A percentile compares a stretch with the other conserved stretches of the same genome.
These are phyloP conservation scores for Diaporthe sp. DNA, from an alignment of 2,329 filamentous ascomycete genomes.

Conservation along the genomic window DNA sequence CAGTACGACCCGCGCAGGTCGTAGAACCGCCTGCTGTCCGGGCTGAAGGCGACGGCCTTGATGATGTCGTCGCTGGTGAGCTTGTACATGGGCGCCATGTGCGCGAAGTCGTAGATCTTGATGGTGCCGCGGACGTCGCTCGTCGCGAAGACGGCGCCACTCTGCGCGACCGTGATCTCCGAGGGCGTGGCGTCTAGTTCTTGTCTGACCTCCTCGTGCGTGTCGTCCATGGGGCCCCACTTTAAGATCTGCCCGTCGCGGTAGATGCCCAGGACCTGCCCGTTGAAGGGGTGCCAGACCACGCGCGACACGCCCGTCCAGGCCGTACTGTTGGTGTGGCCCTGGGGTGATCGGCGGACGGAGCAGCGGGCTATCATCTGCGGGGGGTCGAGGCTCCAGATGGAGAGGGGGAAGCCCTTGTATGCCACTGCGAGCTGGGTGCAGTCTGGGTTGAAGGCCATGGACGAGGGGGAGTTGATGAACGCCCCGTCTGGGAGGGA, in stretches of 20 bases:
- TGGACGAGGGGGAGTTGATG: conserved; percentile 31
- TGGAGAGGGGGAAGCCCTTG: conserved; percentile 33
- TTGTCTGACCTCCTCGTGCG: conserved; percentile 43
- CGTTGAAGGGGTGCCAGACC: conserved; percentile 45
- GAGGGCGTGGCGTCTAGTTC: conserved; percentile 35
- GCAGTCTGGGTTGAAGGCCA: conserved; percentile 34
- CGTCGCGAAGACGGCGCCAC: conserved; percentile 44
- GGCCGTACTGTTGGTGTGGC: background rate
- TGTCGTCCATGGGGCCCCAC: conserved; percentile 45
- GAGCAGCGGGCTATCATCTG: conserved; percentile 44
- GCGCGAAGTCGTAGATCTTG: conserved; percentile 44
- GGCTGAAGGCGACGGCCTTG: conserved; percentile 42
- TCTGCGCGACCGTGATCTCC: conserved; percentile 35
- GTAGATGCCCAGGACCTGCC: conserved; percentile 45
- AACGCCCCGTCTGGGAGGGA: conserved; percentile 22
- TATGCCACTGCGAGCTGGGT: conserved; percentile 30
- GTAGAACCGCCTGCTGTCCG: conserved; percentile 44
- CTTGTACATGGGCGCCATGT: conserved; percentile 44
- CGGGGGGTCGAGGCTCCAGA: conserved; percentile 42
- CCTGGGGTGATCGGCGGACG: conserved; percentile 27
- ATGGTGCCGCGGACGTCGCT: conserved; percentile 40
- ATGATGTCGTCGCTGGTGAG: conserved; percentile 42
- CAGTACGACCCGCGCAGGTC: conserved; percentile 44
- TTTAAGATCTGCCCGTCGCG: conserved; percentile 46
- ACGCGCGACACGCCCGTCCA: conserved; percentile 39